These are phyloP conservation scores for Erucastrum elatum DNA, from an alignment of 345 rosid species.

Conservation along the genomic window DNA sequence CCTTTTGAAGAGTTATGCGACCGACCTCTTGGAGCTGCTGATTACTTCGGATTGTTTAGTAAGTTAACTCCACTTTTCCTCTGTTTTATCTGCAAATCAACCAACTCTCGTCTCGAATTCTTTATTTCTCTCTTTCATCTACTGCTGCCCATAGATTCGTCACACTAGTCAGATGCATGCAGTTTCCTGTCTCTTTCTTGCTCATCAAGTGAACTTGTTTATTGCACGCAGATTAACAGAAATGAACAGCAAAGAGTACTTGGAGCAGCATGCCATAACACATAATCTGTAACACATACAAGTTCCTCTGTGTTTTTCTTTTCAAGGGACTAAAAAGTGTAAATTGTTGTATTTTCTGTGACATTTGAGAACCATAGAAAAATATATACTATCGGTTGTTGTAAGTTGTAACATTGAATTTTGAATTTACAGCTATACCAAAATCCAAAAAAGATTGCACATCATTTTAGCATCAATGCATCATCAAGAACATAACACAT, in stretches of 20 bases:
- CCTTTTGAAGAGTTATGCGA: constrained; percentile 88
- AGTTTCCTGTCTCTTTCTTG: neutral
- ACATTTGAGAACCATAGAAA: neutral
- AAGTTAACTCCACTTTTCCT: too few species aligned
- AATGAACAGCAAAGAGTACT: constrained; percentile 96
- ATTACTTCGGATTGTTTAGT: constrained; percentile 93
- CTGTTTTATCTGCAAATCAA: too few species aligned
- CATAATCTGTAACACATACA: constrained; percentile 15
- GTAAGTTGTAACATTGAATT: constrained; percentile 29
- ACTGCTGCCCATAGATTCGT: constrained; percentile 92
- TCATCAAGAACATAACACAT: neutral
- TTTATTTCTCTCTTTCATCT: neutral
- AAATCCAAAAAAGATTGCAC: neutral
- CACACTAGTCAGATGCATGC: constrained; percentile 85
- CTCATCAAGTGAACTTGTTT: constrained; percentile 1
- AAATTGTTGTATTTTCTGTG: constrained; percentile 23
- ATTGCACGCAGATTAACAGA: constrained; percentile 68
- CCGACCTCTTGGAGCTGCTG: constrained; percentile 96
- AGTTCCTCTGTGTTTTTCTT: neutral
- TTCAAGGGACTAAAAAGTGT: neutral
- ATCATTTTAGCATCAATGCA: neutral
- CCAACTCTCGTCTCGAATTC: too few species aligned
- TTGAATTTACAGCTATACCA: constrained; percentile 10
- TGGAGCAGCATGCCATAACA: constrained; percentile 61
- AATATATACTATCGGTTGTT: neutral